These are phyloP conservation scores for Letharia columbiana DNA, from an alignment of 495 filamentous ascomycete genomes.

Conservation along the genomic window DNA sequence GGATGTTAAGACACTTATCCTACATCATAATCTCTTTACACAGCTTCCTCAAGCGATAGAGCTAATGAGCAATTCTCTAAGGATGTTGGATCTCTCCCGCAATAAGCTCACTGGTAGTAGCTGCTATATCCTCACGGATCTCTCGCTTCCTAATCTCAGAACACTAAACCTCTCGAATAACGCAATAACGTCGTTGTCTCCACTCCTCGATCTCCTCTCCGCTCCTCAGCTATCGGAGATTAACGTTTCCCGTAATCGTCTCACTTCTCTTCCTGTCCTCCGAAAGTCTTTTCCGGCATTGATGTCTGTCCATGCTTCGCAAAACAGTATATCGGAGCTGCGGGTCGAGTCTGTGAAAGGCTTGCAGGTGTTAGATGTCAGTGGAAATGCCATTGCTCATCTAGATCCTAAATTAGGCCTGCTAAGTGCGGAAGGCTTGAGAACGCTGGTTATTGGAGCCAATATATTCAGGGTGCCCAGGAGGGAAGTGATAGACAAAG, in stretches of 20 bases:
- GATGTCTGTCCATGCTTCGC: slow-evolving; percentile 55
- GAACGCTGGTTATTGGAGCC: slow-evolving; percentile 58
- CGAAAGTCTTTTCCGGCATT: slow-evolving; percentile 57
- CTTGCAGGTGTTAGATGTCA: slow-evolving; percentile 64
- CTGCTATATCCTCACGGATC: slow-evolving; percentile 49
- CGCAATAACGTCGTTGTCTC: slow-evolving; percentile 54
- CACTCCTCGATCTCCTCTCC: slow-evolving; percentile 52
- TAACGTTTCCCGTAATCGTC: slow-evolving; percentile 70
- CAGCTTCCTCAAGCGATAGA: slow-evolving; percentile 58
- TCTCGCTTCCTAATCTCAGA: slow-evolving; percentile 64
- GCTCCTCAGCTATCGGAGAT: slow-evolving; percentile 67
- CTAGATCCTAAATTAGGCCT: slow-evolving; percentile 74
- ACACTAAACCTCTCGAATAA: slow-evolving; percentile 66
- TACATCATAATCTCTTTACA: slow-evolving; percentile 69
- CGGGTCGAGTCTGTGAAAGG: slow-evolving; percentile 67
- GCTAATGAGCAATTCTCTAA: slow-evolving; percentile 59
- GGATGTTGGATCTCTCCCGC: slow-evolving; percentile 66
- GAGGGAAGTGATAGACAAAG: slow-evolving; percentile 76
- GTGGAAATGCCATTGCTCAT: slow-evolving; percentile 70
- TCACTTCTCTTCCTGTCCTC: slow-evolving; percentile 53
- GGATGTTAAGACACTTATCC: slow-evolving; percentile 49
- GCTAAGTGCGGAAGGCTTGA: slow-evolving; percentile 49
- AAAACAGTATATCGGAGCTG: slow-evolving; percentile 67
- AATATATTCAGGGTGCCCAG: slow-evolving; percentile 83
- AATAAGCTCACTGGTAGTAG: slow-evolving; percentile 59